Evolutionary conservation across 2,329 filamentous ascomycete genomes (phyloP), one percentile per base, ranked within the genome.

Genomic region (Cyclaneusma minus): DNA sequence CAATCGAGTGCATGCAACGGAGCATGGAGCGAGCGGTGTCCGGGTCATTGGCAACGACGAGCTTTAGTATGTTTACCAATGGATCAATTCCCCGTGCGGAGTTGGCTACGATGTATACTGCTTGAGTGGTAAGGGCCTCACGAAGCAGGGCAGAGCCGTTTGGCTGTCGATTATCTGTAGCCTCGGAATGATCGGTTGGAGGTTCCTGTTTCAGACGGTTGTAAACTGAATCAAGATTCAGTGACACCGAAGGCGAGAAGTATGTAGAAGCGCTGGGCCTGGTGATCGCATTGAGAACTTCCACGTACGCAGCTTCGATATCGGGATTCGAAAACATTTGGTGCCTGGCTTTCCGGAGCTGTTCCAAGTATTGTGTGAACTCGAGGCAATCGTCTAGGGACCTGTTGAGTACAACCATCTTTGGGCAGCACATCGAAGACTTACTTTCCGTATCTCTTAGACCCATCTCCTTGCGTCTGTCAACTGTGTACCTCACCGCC

Each of bases 401-500:
- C 7, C 11, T 13, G 14, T 8, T 25, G n/a, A 20, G 21, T 19
- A 13, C 23, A 13, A 16, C 51, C 41, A 13, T 28, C 53, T 56
- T 22, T 27, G 8, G 6, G n/a, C n/a, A n/a, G n/a, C n/a, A n/a
- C n/a, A n/a, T n/a, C n/a, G 5, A 13, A 4, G 10, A 41, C 57
- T 48, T 50, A 63, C 60, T 50, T 13, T 45, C 44, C 5, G 61
- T 43, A 12, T 50, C 46, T 13, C 56, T 54, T 0, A 47, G 46
- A 34, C 58, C 52, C 7, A 68, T 53, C 23, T 64, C 57, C 3
- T 45, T 35, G 9, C 68, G 54, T 18, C 65, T 58, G 33, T 70
- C 64, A 16, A 75, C 41, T 3, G 72, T 49, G 35, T 64, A 68
- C 29, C 63, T 67, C 6, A 67, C 44, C 0, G 65, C 58, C 26